phyloP scores from a whole-genome alignment of 306 rosid species.

The Cicer judaicum region DNA sequence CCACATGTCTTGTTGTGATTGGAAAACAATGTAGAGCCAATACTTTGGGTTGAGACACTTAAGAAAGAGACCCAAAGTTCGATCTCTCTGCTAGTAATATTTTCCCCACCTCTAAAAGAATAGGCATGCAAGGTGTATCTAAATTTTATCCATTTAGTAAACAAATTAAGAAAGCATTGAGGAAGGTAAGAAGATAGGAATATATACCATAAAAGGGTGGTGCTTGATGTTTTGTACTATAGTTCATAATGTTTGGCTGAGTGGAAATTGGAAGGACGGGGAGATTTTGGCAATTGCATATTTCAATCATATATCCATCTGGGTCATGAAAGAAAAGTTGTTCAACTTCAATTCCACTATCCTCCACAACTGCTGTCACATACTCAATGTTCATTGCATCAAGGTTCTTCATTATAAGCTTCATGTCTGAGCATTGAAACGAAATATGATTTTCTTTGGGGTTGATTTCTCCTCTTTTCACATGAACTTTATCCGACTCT shows the following conservation, averaged over 20 bases:
- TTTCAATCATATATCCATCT: conserved; percentile 77
- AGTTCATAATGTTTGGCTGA: conserved; percentile 41
- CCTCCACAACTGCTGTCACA: conserved; percentile 66
- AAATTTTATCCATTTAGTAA: neutral
- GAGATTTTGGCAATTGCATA: conserved; percentile 75
- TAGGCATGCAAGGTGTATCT: too few relatives aligned
- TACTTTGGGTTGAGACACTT: too few relatives aligned
- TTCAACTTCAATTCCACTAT: conserved; percentile 68
- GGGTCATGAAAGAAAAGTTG: conserved; percentile 85
- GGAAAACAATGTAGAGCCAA: too few relatives aligned
- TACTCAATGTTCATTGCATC: conserved; percentile 59
- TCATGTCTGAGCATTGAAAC: conserved; percentile 64
- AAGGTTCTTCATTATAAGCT: conserved; percentile 52
- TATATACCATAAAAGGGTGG: conserved; percentile 47
- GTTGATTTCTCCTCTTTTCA: conserved; percentile 53
- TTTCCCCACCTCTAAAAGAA: too few relatives aligned
- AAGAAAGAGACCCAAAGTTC: too few relatives aligned
- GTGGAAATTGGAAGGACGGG: conserved; percentile 72
- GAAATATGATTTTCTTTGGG: conserved; percentile 79
- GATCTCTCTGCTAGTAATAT: too few relatives aligned
- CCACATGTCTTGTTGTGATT: too few relatives aligned
- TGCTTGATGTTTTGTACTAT: neutral
- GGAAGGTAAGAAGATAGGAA: neutral
- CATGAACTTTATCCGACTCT: conserved; percentile 50
- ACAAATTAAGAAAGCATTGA: neutral